Evolutionary conservation across 176 grass and related monocot genomes (phyloP).

Genomic region (Carex parvula): DNA sequence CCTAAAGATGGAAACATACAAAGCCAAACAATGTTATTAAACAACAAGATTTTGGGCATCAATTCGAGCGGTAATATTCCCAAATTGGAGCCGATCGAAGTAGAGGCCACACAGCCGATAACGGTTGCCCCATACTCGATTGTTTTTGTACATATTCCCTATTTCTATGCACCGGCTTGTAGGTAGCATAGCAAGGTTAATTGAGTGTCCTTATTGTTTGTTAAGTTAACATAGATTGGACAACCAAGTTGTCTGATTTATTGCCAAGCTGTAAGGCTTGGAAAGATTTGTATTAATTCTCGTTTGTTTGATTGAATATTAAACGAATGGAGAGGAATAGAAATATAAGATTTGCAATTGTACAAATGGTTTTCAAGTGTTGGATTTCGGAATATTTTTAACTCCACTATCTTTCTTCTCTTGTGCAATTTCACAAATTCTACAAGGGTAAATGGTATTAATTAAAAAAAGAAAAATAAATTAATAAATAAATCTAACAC

Average conservation of each 20-base stretch:
- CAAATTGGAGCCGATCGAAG: constrained; percentile 45
- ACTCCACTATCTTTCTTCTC: background rate
- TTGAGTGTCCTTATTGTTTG: background rate
- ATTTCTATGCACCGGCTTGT: constrained; percentile 64
- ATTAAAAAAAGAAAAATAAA: background rate
- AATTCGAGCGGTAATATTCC: constrained; percentile 61
- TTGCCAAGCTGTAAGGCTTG: constrained; percentile 44
- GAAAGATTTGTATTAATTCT: constrained; percentile 29
- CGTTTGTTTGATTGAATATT: constrained; percentile 31
- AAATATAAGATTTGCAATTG: constrained; percentile 29
- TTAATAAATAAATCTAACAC: background rate
- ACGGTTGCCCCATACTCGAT: constrained; percentile 70
- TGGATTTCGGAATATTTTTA: background rate
- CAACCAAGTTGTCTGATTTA: constrained; percentile 65
- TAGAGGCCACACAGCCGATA: constrained; percentile 55
- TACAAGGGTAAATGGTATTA: background rate
- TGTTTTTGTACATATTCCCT: constrained; percentile 75
- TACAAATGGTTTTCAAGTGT: constrained; percentile 11
- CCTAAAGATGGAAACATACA: constrained; percentile 65
- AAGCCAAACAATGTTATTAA: constrained; percentile 83
- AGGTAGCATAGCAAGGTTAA: constrained; percentile 30
- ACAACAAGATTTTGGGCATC: constrained; percentile 52
- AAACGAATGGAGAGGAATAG: constrained; percentile 22
- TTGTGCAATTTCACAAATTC: background rate
- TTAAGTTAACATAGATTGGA: constrained; percentile 32